Evolutionary conservation across 2,329 filamentous ascomycete species (phyloP).

Genomic region (Xylariaceae sp.): DNA sequence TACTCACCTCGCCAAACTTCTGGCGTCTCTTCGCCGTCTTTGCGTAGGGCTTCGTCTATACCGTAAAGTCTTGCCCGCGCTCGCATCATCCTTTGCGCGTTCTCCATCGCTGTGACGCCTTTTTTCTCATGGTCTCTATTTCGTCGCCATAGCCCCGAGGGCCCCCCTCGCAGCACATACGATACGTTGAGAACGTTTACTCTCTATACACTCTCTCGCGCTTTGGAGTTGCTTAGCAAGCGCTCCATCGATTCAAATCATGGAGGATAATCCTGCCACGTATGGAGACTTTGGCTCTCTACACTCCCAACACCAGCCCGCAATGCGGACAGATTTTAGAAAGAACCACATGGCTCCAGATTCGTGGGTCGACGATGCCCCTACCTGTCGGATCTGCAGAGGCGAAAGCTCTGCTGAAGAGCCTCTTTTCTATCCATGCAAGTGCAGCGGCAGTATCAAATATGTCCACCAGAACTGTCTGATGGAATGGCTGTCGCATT

Average conservation of each 20-base stretch:
- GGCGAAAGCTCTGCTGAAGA: conserved; percentile 78
- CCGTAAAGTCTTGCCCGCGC: not conserved
- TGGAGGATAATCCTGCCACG: not conserved
- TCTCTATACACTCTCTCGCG: not conserved
- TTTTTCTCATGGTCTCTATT: conserved; percentile 17
- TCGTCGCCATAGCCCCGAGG: conserved; percentile 14
- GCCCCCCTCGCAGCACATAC: conserved; percentile 9
- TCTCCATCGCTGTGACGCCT: conserved; percentile 3
- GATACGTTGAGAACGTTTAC: not conserved
- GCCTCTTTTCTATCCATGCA: conserved; percentile 94
- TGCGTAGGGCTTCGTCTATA: not conserved
- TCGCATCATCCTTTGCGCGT: conserved; percentile 1
- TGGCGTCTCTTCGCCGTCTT: not conserved
- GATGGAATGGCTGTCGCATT: conserved; percentile 98
- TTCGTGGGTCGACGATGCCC: conserved; percentile 16
- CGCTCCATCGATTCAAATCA: not conserved
- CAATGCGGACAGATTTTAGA: conserved; percentile 7
- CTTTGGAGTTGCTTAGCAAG: not conserved
- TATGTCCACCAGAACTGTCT: conserved; percentile 96
- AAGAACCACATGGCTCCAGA: conserved; percentile 8
- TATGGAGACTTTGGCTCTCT: not conserved
- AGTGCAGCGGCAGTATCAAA: conserved; percentile 98
- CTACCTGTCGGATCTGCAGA: conserved; percentile 92
- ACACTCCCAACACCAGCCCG: conserved; percentile 1
- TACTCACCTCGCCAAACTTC: not conserved